A percentile compares a stretch with the other conserved stretches of the same genome.
phyloP scores from a whole-genome alignment of 129 eudicot genomes.

The Pseudognaphalium luteoalbum region DNA sequence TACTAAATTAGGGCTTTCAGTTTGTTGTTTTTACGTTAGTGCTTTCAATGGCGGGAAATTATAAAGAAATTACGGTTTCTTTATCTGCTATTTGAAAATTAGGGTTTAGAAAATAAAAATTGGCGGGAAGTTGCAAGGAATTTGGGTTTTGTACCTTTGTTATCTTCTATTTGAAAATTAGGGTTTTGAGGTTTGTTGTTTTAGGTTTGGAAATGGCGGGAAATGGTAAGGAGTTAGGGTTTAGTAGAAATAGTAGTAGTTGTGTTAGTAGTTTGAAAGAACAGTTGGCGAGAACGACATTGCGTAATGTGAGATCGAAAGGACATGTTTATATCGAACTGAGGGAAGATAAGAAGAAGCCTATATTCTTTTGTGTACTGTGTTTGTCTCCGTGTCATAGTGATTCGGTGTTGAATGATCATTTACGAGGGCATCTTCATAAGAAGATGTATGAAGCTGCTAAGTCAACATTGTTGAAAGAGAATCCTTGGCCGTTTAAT shows the following conservation, averaged over 20 bases:
- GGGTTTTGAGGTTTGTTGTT: not conserved
- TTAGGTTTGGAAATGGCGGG: constrained; percentile 44
- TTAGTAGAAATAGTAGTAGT: constrained; percentile 30
- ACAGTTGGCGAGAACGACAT: constrained; percentile 53
- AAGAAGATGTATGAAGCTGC: constrained; percentile 62
- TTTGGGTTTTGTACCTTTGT: not conserved
- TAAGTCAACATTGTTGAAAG: constrained; percentile 65
- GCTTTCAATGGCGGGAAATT: not conserved
- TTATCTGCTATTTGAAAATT: not conserved
- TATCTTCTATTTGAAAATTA: not conserved
- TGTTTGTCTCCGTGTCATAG: constrained; percentile 82
- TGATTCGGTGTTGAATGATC: constrained; percentile 69
- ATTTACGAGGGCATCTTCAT: constrained; percentile 75
- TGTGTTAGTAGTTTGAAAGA: constrained; percentile 54
- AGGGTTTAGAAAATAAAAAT: not conserved
- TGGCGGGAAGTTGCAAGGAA: not conserved
- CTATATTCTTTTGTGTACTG: constrained; percentile 72
- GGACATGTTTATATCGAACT: constrained; percentile 87
- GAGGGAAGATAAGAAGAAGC: constrained; percentile 81
- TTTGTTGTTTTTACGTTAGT: not conserved
- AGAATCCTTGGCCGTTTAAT: constrained; percentile 88
- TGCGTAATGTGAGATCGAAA: constrained; percentile 58
- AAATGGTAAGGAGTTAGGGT: constrained; percentile 53
- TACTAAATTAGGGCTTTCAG: not conserved
- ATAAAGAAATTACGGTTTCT: not conserved